phyloP scores from a whole-genome alignment of 1,284 basidiomycete genomes.

The Melampsora occidentalis region DNA sequence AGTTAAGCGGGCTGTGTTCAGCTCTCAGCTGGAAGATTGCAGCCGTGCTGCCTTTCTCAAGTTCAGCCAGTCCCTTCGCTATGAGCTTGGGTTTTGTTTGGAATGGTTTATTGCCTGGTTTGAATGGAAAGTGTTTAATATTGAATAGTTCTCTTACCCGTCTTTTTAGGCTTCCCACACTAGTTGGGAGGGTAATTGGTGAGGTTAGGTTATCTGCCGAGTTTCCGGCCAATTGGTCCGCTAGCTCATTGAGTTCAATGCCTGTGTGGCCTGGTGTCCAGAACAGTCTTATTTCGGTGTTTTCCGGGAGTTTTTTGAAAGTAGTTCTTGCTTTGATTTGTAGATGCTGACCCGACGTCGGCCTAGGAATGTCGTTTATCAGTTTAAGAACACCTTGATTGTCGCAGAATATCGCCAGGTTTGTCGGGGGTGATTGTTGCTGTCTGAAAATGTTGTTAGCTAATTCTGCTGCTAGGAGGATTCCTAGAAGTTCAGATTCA shows the following conservation, averaged over 20 bases:
- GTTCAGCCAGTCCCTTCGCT: no score
- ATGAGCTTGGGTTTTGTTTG: no score
- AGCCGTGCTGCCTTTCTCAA: no score
- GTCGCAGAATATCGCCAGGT: neutral
- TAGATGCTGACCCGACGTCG: neutral
- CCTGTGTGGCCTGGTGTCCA: conserved; percentile 21
- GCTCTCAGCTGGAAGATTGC: neutral
- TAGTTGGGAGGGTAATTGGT: no score
- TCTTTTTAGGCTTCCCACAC: no score
- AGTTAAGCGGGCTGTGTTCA: neutral
- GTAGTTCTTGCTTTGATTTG: neutral
- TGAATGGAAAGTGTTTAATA: no score
- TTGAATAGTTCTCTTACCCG: no score
- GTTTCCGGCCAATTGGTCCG: neutral
- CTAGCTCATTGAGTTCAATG: neutral
- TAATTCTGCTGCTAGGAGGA: neutral
- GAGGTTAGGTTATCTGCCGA: neutral
- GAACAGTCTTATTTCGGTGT: neutral
- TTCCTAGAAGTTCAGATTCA: neutral
- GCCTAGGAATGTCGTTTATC: neutral
- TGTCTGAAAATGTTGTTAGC: neutral
- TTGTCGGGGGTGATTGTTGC: neutral
- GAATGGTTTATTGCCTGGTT: no score
- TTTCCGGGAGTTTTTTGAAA: neutral
- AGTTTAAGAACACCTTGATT: neutral